Percentiles rank a stretch among this genome's conserved stretches.
Evolutionary conservation across 345 rosid species (phyloP).

Genomic region (Acer saccharum): DNA sequence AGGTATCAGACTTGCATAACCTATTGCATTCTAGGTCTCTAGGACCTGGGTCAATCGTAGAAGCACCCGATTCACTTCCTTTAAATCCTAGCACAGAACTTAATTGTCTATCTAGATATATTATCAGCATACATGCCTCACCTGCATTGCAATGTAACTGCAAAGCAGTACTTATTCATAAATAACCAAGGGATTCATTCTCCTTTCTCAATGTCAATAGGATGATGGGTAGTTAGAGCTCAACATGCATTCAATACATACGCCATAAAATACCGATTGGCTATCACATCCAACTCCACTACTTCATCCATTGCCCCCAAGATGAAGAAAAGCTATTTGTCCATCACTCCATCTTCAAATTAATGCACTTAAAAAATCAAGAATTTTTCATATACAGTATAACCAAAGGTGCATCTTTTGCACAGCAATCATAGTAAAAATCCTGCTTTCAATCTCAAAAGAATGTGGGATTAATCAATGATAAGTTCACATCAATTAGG

Average conservation of each 20-base stretch:
- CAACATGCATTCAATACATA: background rate
- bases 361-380: background rate
- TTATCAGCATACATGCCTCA: background rate
- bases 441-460: background rate
- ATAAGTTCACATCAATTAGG: background rate
- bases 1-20: background rate
- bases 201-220: background rate
- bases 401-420: background rate
- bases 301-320: background rate
- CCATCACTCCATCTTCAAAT: background rate
- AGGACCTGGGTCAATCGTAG: background rate
- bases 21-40: background rate
- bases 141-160: background rate
- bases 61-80: background rate
- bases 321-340: background rate
- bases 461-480: background rate
- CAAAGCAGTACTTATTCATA: background rate
- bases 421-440: background rate
- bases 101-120: background rate
- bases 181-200: background rate
- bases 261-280: background rate
- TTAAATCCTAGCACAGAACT: background rate
- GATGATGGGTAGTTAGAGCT: background rate
- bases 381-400: background rate
- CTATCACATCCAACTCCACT: background rate